phyloP scores from a whole-genome alignment of 1,284 basidiomycete species.

The Cryptococcus sp. region DNA sequence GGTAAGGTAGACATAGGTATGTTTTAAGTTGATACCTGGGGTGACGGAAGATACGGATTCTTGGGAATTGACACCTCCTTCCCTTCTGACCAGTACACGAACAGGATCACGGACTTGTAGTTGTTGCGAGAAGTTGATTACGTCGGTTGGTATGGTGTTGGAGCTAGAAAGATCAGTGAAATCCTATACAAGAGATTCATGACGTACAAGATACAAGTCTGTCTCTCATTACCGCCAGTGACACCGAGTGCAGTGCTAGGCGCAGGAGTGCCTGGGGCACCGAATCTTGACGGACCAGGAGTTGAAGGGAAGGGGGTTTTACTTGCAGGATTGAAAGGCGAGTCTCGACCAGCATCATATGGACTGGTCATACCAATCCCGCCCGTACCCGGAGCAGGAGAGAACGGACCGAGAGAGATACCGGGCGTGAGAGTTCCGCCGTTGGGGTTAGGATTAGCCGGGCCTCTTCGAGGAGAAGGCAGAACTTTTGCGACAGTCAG shows the following conservation, averaged over 20 bases:
- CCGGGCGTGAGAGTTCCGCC: slow-evolving; percentile 22
- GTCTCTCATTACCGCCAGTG: slow-evolving; percentile 58
- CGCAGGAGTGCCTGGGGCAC: slow-evolving; percentile 5
- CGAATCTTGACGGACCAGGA: slow-evolving; percentile 22
- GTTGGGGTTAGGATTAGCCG: background rate
- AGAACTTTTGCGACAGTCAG: slow-evolving; percentile 85
- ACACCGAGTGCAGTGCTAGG: slow-evolving; percentile 4
- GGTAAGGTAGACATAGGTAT: slow-evolving; percentile 87
- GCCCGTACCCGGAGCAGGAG: slow-evolving; percentile 29
- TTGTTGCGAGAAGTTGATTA: slow-evolving; percentile 52
- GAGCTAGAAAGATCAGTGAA: slow-evolving; percentile 44
- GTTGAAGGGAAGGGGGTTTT: slow-evolving; percentile 40
- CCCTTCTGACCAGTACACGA: slow-evolving; percentile 90
- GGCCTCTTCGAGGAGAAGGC: slow-evolving; percentile 71
- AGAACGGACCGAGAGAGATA: slow-evolving; percentile 8
- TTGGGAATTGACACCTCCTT: slow-evolving; percentile 60
- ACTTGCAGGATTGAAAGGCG: slow-evolving; percentile 54
- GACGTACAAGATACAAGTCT: slow-evolving; percentile 78
- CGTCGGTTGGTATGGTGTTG: slow-evolving; percentile 54
- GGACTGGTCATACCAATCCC: slow-evolving; percentile 31
- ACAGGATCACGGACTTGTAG: slow-evolving; percentile 84
- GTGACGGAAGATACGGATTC: slow-evolving; percentile 46
- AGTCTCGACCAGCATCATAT: slow-evolving; percentile 44
- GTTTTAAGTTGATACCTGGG: slow-evolving; percentile 67
- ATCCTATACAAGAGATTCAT: background rate